Base-by-base conservation (phyloP, 495 filamentous ascomycete species). In the Tuber indicum region DNA sequence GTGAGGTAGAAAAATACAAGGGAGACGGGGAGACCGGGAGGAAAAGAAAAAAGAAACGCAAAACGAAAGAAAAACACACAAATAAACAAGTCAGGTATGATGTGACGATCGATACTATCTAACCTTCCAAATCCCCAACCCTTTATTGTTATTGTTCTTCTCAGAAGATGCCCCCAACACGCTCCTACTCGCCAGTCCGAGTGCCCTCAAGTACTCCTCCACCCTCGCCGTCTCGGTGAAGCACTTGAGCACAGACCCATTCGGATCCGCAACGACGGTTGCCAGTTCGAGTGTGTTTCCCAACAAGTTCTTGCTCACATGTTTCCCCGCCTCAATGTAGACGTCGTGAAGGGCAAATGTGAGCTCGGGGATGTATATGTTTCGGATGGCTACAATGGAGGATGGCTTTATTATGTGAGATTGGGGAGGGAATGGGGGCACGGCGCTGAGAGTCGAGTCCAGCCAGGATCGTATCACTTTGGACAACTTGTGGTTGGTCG, bases 281-380 rank as follows among this genome's bases (percentile, higher is more conserved):
- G 82, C 77, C 14, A 83, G 79, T 32, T 83, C 82, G 32, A 83
- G 75, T 6, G 79, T 74, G n/a, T 83, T 81, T 58, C 78, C 74
- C 42, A 82, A 41, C 8, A 74, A n/a, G 4, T 26, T 72, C 47
- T 79, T 81, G 70, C 70, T 75, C 46, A 83, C 62, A 44, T 39
- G 77, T 75, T 78, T 83, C 36, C 82, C 80, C 4, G 82, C 82
- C 41, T 83, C 82, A 10, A 83, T 39, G 74, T 84, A 81, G 42
- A 83, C 77, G 41, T 79, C 71, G 41, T 84, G 82, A 43, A 84
- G 73, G 6, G 82, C 79, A 49, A 84, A 75, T 21, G 81, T 81
- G 36, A 84, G 49, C 43, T 84, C 82, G n/a, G 82, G 82, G 62
- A 83, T 78, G 49, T 84, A 84, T 23, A 83, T 82, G 44, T 81